Conservation (phyloP, 208 protist genomes). For the Strigomonas oncopelti region DNA sequence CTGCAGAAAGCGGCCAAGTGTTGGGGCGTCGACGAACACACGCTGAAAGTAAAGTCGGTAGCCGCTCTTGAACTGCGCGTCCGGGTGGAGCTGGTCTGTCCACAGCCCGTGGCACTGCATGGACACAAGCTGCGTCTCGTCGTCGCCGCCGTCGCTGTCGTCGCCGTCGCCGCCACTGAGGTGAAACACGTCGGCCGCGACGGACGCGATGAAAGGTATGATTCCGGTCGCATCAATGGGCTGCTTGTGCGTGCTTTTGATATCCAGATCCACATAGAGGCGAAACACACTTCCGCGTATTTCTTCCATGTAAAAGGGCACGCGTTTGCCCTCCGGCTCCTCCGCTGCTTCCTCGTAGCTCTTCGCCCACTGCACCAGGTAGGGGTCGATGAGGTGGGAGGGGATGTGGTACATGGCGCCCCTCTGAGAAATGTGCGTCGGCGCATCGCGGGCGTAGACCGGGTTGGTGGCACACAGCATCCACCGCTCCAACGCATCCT, state of each 20-base stretch:
- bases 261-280: slow-evolving; percentile 16
- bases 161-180: not conserved
- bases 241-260: slow-evolving; percentile 7
- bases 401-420: slow-evolving; percentile 20
- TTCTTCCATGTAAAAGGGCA: slow-evolving; percentile 18
- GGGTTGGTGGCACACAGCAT: slow-evolving; percentile 7
- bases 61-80: slow-evolving; percentile 12
- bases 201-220: not conserved
- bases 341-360: slow-evolving; percentile 5
- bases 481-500: slow-evolving; percentile 17
- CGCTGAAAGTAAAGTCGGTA: slow-evolving; percentile 16
- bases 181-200: not conserved
- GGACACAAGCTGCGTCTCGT: not conserved
- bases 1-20: not conserved
- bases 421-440: slow-evolving; percentile 17
- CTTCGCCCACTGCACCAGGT: slow-evolving; percentile 1
- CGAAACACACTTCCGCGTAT: slow-evolving; percentile 13
- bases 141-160: not conserved
- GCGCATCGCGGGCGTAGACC: slow-evolving; percentile 4
- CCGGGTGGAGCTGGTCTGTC: not conserved
- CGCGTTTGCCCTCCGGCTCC: too few relatives aligned
- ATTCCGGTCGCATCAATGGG: slow-evolving; percentile 1
- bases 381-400: slow-evolving; percentile 8
- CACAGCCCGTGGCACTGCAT: slow-evolving; percentile 10
- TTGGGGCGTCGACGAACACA: slow-evolving; percentile 10